Percentiles rank a stretch among this genome's conserved stretches.
Evolutionary conservation across 345 rosid genomes (phyloP).

Genomic region (Sapria himalayana): DNA sequence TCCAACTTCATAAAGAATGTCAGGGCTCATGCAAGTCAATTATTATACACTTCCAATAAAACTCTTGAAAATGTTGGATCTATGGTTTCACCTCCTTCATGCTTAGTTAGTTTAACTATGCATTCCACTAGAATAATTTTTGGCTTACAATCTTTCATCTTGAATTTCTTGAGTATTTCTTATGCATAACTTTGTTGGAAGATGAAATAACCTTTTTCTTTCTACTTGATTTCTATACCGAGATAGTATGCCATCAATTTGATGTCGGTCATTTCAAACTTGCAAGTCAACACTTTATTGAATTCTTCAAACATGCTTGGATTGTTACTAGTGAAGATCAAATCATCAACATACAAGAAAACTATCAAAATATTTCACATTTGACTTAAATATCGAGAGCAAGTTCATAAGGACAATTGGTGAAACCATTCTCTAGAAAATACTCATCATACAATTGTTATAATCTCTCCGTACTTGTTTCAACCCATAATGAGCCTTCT

Average conservation of each 20-base stretch:
- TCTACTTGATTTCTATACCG: neutral
- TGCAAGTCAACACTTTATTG: neutral
- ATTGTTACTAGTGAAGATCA: too few species aligned
- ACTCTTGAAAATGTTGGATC: constrained; percentile 1
- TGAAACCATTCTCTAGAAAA: neutral
- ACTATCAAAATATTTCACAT: neutral
- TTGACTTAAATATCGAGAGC: neutral
- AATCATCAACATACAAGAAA: neutral
- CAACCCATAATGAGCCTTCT: too few species aligned
- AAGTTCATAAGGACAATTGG: neutral
- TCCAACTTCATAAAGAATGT: constrained; percentile 4
- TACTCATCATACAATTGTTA: neutral
- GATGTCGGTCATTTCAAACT: constrained; percentile 1
- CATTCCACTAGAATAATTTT: neutral
- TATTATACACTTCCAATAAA: neutral
- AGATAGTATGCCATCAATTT: neutral
- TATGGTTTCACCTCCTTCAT: neutral
- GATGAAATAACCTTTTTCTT: neutral
- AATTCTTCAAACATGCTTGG: constrained; percentile 5
- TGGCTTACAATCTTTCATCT: neutral
- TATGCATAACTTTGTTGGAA: neutral
- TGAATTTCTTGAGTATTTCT: neutral
- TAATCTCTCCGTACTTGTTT: neutral
- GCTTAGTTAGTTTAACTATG: neutral
- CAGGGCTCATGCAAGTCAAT: neutral